These are phyloP conservation scores for Asterochloris erici DNA, from an alignment of 139 green algal genomes.

Conservation along the genomic window DNA sequence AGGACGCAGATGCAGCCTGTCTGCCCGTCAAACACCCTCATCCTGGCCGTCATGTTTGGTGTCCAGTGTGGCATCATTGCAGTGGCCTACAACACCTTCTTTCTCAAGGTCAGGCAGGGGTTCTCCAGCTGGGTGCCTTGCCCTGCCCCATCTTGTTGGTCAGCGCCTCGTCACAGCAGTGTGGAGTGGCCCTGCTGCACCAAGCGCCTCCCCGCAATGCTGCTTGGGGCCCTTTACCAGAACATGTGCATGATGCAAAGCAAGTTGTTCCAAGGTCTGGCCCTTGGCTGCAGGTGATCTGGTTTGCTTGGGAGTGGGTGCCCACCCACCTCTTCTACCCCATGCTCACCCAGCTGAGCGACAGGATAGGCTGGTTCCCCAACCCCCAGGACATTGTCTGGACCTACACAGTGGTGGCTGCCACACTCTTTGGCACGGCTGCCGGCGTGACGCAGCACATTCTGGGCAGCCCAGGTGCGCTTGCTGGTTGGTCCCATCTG, in stretches of 20 bases:
- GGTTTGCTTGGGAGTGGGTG: constrained; percentile 22
- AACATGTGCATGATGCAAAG: constrained; percentile 5
- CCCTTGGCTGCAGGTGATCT: constrained; percentile 24
- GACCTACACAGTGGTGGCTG: constrained; percentile 29
- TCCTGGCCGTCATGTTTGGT: no score
- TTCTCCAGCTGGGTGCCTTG: no score
- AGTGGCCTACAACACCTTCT: no score
- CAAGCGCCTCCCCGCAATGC: no score
- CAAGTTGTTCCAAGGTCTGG: constrained; percentile 22
- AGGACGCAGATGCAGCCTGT: no score
- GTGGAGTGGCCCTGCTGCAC: no score
- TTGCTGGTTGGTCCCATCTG: no score
- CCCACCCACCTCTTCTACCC: neutral
- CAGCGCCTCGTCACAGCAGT: no score
- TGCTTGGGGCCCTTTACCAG: neutral
- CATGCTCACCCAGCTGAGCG: neutral
- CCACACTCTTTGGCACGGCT: constrained; percentile 26
- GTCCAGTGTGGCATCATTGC: no score
- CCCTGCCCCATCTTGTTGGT: no score
- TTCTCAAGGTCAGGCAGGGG: no score
- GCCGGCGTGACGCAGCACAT: constrained; percentile 33
- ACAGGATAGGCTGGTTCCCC: neutral
- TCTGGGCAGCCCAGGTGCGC: constrained; percentile 25
- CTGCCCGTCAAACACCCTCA: no score
- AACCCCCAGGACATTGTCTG: constrained; percentile 6